Base-by-base conservation (phyloP, 805 yeast species). In the Kuraishia molischiana region DNA sequence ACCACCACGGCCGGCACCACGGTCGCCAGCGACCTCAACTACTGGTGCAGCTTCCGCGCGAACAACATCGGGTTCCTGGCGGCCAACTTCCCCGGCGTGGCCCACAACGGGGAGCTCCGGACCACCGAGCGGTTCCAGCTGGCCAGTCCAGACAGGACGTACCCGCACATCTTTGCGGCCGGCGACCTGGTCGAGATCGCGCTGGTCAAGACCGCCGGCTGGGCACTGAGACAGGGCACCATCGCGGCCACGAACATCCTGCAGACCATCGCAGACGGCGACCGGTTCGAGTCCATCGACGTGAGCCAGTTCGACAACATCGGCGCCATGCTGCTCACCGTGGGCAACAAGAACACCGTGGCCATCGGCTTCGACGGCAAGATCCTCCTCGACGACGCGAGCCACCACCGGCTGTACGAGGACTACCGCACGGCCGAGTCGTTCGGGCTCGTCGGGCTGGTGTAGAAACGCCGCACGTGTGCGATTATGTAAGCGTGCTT, bases 371-470 rank as follows among this genome's bases (percentile, higher is more conserved):
- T 42, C 30, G 19, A 29, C 8, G 42, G 39, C 5, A 33, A 34
- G 6, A 22, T 45, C 2, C 6, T 17, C 2, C 20, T 43, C 28
- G 41, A 45, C 26, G 32, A 38, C 24, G 39, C 44, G 2, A 40
- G 31, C 9, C 41, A 45, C 33, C 19, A 43, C 11, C 32, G 41
- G 24, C 29, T 43, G 22, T 45, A 45, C 38, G 32, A 38, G 36
- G 48, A 45, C 28, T 45, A 45, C 38, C n/a, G n/a, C n/a, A n/a
- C n/a, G n/a, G 77, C 74, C 38, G 97, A 92, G 53, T 89, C 95
- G 89, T 92, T 79, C 53, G 98, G 92, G 50, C 90, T 87, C 53
- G 97, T 92, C 55, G 97, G 92, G 79, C 82, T 5, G 73, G 76
- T 11, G 73, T 65, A 32, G 97, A 90, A 57, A 95, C 87, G 15